Conservation (phyloP, 768 basidiomycete species). For the Pholiota microspora region DNA sequence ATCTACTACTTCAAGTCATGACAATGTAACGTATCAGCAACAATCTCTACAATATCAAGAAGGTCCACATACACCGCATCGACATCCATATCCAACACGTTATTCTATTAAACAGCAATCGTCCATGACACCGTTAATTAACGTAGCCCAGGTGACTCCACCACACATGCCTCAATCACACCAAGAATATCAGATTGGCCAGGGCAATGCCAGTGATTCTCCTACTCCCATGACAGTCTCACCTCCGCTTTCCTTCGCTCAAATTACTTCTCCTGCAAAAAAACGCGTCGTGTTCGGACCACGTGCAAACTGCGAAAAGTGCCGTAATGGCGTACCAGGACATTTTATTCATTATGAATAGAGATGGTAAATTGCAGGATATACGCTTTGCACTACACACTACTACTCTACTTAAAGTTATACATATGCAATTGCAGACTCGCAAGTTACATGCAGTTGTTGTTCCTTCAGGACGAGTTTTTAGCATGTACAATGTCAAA, state of each 20-base stretch:
- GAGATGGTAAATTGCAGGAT: too few relatives aligned
- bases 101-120: conserved; percentile 15
- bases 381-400: too few relatives aligned
- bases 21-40: neutral
- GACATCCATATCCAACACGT: conserved; percentile 10
- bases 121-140: conserved; percentile 14
- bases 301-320: conserved; percentile 28
- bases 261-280: conserved; percentile 15
- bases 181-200: conserved; percentile 1
- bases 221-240: conserved; percentile 24
- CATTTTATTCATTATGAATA: conserved; percentile 23
- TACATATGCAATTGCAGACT: too few relatives aligned
- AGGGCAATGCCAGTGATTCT: neutral
- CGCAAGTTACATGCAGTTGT: too few relatives aligned
- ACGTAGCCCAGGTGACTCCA: conserved; percentile 19
- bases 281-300: conserved; percentile 32
- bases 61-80: conserved; percentile 4
- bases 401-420: too few relatives aligned
- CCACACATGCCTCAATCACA: neutral
- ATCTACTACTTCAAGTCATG: conserved; percentile 1
- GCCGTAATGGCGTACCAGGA: conserved; percentile 21
- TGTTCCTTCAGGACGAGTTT: too few relatives aligned
- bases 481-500: too few relatives aligned
- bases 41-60: neutral
- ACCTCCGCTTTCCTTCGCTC: conserved; percentile 20